Percentiles rank a stretch among this genome's conserved stretches.
Conservation (phyloP, 2,329 filamentous ascomycete species). For the Zymoseptoria crescenta region DNA sequence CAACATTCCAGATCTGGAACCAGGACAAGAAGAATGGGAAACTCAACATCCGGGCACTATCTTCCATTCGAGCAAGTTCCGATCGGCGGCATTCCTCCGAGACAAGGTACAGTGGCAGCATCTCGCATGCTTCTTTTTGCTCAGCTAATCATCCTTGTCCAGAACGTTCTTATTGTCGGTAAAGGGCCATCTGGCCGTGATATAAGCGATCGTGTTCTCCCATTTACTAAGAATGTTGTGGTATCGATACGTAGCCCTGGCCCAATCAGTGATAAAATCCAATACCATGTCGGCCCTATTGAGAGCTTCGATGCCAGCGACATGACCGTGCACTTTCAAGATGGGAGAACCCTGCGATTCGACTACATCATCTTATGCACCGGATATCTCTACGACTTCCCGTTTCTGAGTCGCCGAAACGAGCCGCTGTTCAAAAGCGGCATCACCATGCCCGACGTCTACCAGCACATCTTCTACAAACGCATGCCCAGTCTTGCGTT, state of each 20-base stretch:
- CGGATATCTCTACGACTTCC: conserved; percentile 8
- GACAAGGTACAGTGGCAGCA: conserved; percentile 1
- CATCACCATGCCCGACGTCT: conserved; percentile 1
- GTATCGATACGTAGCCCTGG: not conserved
- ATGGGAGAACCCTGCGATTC: not conserved
- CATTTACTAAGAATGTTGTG: not conserved
- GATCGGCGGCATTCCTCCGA: not conserved
- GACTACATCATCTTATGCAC: conserved; percentile 11
- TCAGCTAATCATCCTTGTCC: not conserved
- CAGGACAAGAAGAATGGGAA: conserved; percentile 1
- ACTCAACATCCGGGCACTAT: not conserved
- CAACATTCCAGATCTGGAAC: not conserved
- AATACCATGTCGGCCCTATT: not conserved
- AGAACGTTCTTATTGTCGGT: conserved; percentile 12
- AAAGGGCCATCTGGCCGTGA: conserved; percentile 9
- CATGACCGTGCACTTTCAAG: conserved; percentile 1
- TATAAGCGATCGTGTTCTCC: conserved; percentile 5
- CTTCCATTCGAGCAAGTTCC: conserved; percentile 3
- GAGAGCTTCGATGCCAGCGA: not conserved
- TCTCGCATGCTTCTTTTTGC: not conserved
- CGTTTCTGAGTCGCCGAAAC: conserved; percentile 1
- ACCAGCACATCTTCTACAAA: conserved; percentile 8
- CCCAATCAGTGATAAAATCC: too few relatives aligned
- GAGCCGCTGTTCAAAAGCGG: conserved; percentile 1
- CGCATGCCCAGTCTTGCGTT: conserved; percentile 4